Percentiles rank a stretch among this genome's conserved stretches.
These are phyloP conservation scores for Flaveria robusta DNA, from an alignment of 129 eudicot species.

Conservation along the genomic window DNA sequence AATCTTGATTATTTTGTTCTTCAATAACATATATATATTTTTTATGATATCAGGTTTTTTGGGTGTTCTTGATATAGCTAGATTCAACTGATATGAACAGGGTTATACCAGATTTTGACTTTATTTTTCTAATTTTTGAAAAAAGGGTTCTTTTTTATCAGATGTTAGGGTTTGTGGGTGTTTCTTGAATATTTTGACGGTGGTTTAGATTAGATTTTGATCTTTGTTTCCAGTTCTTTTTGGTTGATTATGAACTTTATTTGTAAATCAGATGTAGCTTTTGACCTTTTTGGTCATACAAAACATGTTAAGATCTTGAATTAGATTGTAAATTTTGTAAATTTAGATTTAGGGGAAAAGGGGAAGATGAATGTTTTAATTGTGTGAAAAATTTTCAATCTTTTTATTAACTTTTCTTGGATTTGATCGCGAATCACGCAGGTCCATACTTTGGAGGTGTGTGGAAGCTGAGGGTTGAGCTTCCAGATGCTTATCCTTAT, in stretches of 20 bases:
- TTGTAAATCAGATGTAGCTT: not conserved
- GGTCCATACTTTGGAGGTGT: constrained; percentile 98
- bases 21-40: not conserved
- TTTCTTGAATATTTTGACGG: not conserved
- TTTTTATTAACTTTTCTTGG: not conserved
- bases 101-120: constrained; percentile 16
- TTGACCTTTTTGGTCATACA: constrained; percentile 20
- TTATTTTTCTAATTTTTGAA: constrained; percentile 7
- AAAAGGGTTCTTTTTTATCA: not conserved
- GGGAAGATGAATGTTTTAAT: not conserved
- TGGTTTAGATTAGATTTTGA: constrained; percentile 7
- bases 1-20: constrained; percentile 22
- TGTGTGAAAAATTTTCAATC: not conserved
- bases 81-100: constrained; percentile 21
- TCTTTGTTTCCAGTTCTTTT: not conserved
- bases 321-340: constrained; percentile 16
- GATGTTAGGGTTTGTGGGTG: constrained; percentile 3
- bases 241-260: not conserved
- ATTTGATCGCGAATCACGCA: constrained; percentile 18
- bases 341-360: constrained; percentile 4
- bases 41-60: constrained; percentile 18
- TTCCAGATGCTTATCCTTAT: constrained; percentile 95
- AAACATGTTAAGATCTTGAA: constrained; percentile 15
- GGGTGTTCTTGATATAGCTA: constrained; percentile 26
- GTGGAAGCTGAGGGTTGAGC: constrained; percentile 93